Evolutionary conservation across 2,329 filamentous ascomycete species (phyloP).

Genomic region (Phymatotrichopsis omnivora): DNA sequence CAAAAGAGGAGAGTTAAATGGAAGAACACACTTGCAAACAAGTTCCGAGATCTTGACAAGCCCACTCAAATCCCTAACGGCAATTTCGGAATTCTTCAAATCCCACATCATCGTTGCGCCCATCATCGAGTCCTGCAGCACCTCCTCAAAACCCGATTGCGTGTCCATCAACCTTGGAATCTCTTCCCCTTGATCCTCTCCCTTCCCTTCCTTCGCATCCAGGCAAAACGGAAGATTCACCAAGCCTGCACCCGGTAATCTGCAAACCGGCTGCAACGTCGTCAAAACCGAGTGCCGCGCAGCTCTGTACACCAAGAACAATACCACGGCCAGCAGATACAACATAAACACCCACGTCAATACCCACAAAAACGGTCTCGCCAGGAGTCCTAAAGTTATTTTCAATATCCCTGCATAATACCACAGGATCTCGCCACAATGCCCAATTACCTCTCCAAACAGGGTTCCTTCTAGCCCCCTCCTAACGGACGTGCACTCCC

Average conservation of each 20-base stretch:
- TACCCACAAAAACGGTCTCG: constrained; percentile 14
- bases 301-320: constrained; percentile 4
- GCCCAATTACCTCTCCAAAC: too few species aligned
- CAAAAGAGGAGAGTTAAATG: background rate
- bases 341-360: constrained; percentile 9
- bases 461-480: too few species aligned
- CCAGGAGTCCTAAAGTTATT: background rate
- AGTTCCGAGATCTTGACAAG: constrained; percentile 54
- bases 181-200: constrained; percentile 79
- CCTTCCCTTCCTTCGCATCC: constrained; percentile 6
- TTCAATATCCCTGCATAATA: too few species aligned
- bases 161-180: constrained; percentile 66
- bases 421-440: too few species aligned
- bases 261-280: constrained; percentile 14
- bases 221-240: constrained; percentile 18
- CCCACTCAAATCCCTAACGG: constrained; percentile 62
- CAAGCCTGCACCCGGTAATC: constrained; percentile 13
- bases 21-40: constrained; percentile 18
- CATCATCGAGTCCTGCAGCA: constrained; percentile 56
- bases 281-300: constrained; percentile 1
- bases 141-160: constrained; percentile 65
- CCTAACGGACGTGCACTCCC: too few species aligned
- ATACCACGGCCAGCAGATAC: constrained; percentile 12
- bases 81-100: constrained; percentile 67
- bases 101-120: constrained; percentile 60